A percentile compares a stretch with the other conserved stretches of the same genome.
Evolutionary conservation across 192 early-diverging fungal species (phyloP).

Genomic region (Entomortierella lignicola): DNA sequence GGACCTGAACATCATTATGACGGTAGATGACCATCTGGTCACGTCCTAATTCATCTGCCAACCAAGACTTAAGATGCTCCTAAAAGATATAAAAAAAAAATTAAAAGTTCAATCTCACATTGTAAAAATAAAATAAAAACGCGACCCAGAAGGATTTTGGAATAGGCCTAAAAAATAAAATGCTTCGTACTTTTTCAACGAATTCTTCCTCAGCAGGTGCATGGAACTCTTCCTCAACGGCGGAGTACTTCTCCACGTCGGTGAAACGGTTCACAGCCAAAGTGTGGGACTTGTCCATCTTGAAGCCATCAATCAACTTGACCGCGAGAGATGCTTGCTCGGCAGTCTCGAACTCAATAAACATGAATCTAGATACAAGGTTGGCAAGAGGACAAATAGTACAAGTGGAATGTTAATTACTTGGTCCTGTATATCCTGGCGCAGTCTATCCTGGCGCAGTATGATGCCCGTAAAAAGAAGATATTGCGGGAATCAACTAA

Average conservation of each 20-base stretch:
- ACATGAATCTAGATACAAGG: constrained; percentile 76
- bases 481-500: too few species aligned
- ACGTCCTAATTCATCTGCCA: constrained; percentile 82
- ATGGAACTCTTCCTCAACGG: constrained; percentile 78
- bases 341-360: constrained; percentile 91
- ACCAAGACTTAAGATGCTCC: constrained; percentile 92
- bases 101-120: too few species aligned
- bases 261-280: constrained; percentile 90
- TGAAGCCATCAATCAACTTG: constrained; percentile 78
- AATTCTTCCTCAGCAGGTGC: constrained; percentile 81
- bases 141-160: not conserved
- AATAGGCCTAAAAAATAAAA: too few species aligned
- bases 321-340: constrained; percentile 86
- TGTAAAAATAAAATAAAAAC: too few species aligned
- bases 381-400: too few species aligned
- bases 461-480: not conserved
- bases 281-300: constrained; percentile 84
- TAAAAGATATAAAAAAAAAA: constrained; percentile 3
- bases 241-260: constrained; percentile 88
- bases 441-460: not conserved
- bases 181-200: constrained; percentile 67
- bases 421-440: too few species aligned
- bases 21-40: constrained; percentile 94
- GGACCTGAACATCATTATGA: constrained; percentile 85
- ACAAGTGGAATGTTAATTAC: too few species aligned